Evolutionary conservation across 345 rosid species (phyloP).

Genomic region (Erodium maritimum): DNA sequence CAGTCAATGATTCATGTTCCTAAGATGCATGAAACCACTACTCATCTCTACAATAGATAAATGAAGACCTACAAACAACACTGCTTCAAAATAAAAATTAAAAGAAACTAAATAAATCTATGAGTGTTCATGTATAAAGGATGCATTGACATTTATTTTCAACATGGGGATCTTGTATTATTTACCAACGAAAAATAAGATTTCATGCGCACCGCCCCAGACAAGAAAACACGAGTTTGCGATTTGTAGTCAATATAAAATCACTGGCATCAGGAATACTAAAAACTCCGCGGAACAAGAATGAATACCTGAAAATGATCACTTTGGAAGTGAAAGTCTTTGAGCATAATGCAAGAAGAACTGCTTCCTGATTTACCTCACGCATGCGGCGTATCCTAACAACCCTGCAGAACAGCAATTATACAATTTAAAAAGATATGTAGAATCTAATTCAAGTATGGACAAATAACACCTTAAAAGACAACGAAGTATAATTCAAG

Average conservation of each 20-base stretch:
- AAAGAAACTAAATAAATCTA: neutral
- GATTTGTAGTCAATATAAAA: neutral
- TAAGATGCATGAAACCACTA: neutral
- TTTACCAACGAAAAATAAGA: neutral
- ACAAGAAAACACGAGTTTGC: neutral
- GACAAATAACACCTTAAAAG: neutral
- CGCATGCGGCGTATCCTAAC: conserved; percentile 86
- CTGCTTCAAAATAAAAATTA: neutral
- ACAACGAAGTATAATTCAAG: neutral
- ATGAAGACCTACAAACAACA: neutral
- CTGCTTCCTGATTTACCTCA: conserved; percentile 84
- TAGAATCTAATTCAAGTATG: neutral
- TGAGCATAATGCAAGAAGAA: conserved; percentile 85
- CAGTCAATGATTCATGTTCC: neutral
- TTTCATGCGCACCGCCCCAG: neutral
- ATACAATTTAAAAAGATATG: conserved; percentile 5
- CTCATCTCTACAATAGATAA: neutral
- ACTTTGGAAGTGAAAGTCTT: conserved; percentile 76
- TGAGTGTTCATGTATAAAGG: neutral
- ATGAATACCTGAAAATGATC: conserved; percentile 70
- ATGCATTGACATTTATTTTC: neutral
- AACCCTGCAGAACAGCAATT: conserved; percentile 43
- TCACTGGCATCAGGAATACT: neutral
- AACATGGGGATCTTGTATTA: neutral
- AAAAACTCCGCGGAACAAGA: neutral